A percentile compares a stretch with the other conserved stretches of the same genome.
phyloP scores from a whole-genome alignment of 768 basidiomycete species.

The Pilatotrama ljubarskyi region DNA sequence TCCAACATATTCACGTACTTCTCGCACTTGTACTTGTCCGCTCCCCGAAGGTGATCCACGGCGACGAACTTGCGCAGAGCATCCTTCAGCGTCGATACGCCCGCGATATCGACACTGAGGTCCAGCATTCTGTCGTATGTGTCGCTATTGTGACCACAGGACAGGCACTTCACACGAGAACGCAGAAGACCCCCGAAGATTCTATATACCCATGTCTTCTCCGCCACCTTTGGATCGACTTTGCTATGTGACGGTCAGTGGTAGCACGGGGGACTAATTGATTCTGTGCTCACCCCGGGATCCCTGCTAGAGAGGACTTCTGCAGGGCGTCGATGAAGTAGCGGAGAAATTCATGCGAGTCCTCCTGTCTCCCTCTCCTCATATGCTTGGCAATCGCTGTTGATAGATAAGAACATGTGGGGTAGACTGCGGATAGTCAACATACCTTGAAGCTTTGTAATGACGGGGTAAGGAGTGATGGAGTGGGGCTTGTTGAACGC shows the following conservation, averaged over 20 bases:
- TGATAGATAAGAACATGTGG: not conserved
- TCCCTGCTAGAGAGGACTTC: slow-evolving; percentile 73
- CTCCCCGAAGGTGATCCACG: slow-evolving; percentile 80
- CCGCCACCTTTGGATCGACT: slow-evolving; percentile 66
- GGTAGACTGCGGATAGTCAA: not conserved
- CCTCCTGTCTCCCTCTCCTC: slow-evolving; percentile 91
- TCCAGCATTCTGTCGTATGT: slow-evolving; percentile 96
- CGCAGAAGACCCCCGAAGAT: slow-evolving; percentile 92
- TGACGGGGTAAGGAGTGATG: slow-evolving; percentile 67
- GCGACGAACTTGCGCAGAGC: slow-evolving; percentile 81
- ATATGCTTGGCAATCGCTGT: slow-evolving; percentile 90
- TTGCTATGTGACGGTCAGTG: slow-evolving; percentile 46
- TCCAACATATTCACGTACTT: slow-evolving; percentile 63
- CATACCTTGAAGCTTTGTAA: slow-evolving; percentile 68
- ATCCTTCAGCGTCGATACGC: slow-evolving; percentile 58
- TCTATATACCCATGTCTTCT: slow-evolving; percentile 93
- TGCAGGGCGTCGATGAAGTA: slow-evolving; percentile 92
- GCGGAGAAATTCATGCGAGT: slow-evolving; percentile 96
- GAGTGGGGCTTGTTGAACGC: slow-evolving; percentile 48
- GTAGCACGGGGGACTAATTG: not conserved
- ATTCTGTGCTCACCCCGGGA: slow-evolving; percentile 57
- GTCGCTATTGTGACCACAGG: slow-evolving; percentile 87
- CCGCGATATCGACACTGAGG: slow-evolving; percentile 86
- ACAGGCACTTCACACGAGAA: slow-evolving; percentile 84
- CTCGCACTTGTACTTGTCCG: slow-evolving; percentile 98